Conservation (phyloP, 2,329 filamentous ascomycete species). For the Fusarium paranaense region DNA sequence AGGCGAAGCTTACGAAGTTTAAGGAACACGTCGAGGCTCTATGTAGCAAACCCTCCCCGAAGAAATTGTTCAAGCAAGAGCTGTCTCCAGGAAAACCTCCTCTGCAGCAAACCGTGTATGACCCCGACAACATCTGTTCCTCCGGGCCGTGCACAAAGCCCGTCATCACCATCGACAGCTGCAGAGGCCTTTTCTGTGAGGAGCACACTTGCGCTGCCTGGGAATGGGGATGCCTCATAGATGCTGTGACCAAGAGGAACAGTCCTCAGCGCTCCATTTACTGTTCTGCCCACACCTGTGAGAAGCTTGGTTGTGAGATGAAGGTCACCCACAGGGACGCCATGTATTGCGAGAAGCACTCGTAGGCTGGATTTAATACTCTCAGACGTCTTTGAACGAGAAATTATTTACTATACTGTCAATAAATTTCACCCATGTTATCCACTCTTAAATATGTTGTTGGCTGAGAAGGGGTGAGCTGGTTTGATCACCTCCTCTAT, state of each 20-base stretch:
- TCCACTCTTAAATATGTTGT: not conserved
- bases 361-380: not conserved
- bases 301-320: not conserved
- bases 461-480: not conserved
- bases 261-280: not conserved
- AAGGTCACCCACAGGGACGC: not conserved
- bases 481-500: not conserved
- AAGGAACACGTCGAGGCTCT: not conserved
- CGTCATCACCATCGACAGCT: not conserved
- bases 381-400: not conserved
- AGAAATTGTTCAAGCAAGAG: not conserved
- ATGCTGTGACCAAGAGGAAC: not conserved
- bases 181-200: not conserved
- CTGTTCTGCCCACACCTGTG: not conserved
- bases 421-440: not conserved
- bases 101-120: not conserved
- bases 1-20: not conserved
- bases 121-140: not conserved
- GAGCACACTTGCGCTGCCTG: not conserved
- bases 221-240: not conserved
- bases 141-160: not conserved
- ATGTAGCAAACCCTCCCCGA: not conserved
- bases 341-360: not conserved
- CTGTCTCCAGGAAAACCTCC: not conserved
- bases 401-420: rapidly evolving